These are phyloP conservation scores for Candida glaebosa DNA, from an alignment of 805 yeast genomes.

Conservation along the genomic window DNA sequence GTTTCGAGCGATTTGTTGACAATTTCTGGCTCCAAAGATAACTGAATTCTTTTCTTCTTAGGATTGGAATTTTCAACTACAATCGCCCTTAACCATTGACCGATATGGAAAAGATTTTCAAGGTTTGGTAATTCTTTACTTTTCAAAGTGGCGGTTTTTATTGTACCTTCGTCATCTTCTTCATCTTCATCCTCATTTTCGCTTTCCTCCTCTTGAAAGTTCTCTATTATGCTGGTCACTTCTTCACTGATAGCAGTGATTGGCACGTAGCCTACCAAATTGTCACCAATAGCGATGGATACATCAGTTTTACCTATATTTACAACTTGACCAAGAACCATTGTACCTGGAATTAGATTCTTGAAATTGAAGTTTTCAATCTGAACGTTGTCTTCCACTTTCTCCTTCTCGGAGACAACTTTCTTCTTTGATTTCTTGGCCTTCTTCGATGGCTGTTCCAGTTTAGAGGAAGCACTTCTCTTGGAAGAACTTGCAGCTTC, in stretches of 20 bases:
- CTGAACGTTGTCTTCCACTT: slow-evolving; percentile 35
- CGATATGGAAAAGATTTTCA: slow-evolving; percentile 53
- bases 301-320: slow-evolving; percentile 61
- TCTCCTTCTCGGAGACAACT: slow-evolving; percentile 19
- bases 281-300: slow-evolving; percentile 73
- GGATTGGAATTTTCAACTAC: slow-evolving; percentile 56
- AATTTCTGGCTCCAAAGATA: slow-evolving; percentile 69
- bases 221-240: slow-evolving; percentile 55
- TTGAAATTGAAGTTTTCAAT: slow-evolving; percentile 64
- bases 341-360: slow-evolving; percentile 65
- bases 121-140: slow-evolving; percentile 54
- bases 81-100: slow-evolving; percentile 83
- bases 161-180: slow-evolving; percentile 26
- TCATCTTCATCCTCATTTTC: slow-evolving; percentile 39
- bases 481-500: slow-evolving; percentile 45
- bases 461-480: slow-evolving; percentile 23
- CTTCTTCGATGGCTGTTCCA: slow-evolving; percentile 22
- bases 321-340: slow-evolving; percentile 72
- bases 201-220: slow-evolving; percentile 38
- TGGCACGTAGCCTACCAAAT: slow-evolving; percentile 74
- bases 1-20: slow-evolving; percentile 60
- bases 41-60: slow-evolving; percentile 60
- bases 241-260: slow-evolving; percentile 68
- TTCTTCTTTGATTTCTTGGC: slow-evolving; percentile 21
- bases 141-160: slow-evolving; percentile 11